phyloP scores from a whole-genome alignment of 1,284 basidiomycete species.

The Lentinula novae-zelandiae region DNA sequence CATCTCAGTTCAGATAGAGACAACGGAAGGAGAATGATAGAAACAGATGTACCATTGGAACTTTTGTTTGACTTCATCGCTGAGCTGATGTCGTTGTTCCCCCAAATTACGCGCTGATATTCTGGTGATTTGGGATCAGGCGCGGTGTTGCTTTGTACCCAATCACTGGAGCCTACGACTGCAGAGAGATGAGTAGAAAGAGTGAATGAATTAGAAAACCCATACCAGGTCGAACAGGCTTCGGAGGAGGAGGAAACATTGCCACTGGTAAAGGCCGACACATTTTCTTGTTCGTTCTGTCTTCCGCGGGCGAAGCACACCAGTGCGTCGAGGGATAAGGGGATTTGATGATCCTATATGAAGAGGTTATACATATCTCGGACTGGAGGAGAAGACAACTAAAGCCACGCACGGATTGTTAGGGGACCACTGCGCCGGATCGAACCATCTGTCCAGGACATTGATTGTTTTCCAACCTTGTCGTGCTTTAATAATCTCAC shows the following conservation, averaged over 20 bases:
- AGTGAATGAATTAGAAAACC: slow-evolving; percentile 4
- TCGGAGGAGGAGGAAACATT: slow-evolving; percentile 28
- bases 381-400: not conserved
- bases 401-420: slow-evolving; percentile 30
- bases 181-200: not conserved
- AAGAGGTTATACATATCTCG: not conserved
- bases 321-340: slow-evolving; percentile 56
- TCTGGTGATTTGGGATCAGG: not conserved
- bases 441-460: slow-evolving; percentile 54
- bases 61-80: not conserved
- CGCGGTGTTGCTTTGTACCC: slow-evolving; percentile 20
- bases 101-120: not conserved
- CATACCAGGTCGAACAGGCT: slow-evolving; percentile 22
- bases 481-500: not conserved
- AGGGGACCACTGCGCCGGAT: slow-evolving; percentile 33
- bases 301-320: slow-evolving; percentile 52
- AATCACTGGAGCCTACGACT: slow-evolving; percentile 39
- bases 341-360: slow-evolving; percentile 28
- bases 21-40: too few relatives aligned
- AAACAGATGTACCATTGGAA: not conserved
- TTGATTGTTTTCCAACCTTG: slow-evolving; percentile 65
- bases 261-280: slow-evolving; percentile 54
- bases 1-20: not conserved
- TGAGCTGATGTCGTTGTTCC: not conserved
- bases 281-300: slow-evolving; percentile 47